Evolutionary conservation across 257 asterid species (phyloP).

Genomic region (Voacanga thouarsii): DNA sequence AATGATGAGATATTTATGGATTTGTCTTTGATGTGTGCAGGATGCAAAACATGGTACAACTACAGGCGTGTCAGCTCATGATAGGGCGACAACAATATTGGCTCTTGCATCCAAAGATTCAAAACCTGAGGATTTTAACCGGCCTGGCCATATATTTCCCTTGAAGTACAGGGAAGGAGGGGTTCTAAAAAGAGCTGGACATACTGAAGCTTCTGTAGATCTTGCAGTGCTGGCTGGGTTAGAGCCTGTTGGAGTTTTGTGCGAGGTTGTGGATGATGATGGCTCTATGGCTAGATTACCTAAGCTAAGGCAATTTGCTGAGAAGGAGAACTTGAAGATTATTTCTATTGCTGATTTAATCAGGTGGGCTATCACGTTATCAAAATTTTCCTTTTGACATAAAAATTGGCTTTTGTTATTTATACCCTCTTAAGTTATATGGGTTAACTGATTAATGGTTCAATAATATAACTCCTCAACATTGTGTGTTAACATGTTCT

Average conservation of each 20-base stretch:
- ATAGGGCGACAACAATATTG: constrained; percentile 81
- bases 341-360: constrained; percentile 87
- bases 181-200: constrained; percentile 97
- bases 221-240: constrained; percentile 83
- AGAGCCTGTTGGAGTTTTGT: constrained; percentile 80
- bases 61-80: constrained; percentile 96
- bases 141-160: constrained; percentile 99
- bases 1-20: neutral
- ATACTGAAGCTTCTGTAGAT: constrained; percentile 97
- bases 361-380: constrained; percentile 44
- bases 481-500: neutral
- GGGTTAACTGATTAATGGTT: neutral
- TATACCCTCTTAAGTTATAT: neutral
- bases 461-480: neutral
- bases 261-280: constrained; percentile 95
- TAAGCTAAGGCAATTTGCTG: constrained; percentile 60
- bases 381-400: neutral
- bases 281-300: constrained; percentile 99
- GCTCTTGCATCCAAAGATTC: constrained; percentile 87
- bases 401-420: neutral
- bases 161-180: constrained; percentile 91
- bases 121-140: constrained; percentile 84
- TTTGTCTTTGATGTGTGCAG: constrained; percentile 32
- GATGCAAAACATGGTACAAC: constrained; percentile 92
- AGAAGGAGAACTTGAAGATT: constrained; percentile 67